These are phyloP conservation scores for slime mould (Dictyostelium discoideum) DNA, from an alignment of 78 protist genomes.

Conservation along the genomic window DNA sequence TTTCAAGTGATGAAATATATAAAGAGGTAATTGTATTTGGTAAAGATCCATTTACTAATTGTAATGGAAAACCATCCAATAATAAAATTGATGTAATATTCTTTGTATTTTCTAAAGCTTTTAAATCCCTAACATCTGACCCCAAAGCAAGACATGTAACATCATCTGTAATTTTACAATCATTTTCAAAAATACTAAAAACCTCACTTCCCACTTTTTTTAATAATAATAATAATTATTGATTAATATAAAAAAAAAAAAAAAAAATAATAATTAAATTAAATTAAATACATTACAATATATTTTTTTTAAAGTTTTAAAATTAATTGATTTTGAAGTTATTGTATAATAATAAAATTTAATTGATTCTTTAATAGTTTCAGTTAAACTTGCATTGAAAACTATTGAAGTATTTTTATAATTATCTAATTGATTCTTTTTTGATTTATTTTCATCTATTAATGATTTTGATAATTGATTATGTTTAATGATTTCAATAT, in stretches of 20 bases:
- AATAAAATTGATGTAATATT: not conserved
- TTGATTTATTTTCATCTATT: not conserved
- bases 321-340: not conserved
- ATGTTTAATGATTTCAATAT: not conserved
- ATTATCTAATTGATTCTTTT: not conserved
- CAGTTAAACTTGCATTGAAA: not conserved
- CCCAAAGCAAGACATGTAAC: not conserved
- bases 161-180: not conserved
- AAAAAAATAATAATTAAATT: too few relatives aligned
- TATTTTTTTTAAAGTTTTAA: not conserved
- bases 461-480: not conserved
- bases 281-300: not conserved
- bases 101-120: not conserved
- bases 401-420: not conserved
- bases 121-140: not conserved
- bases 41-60: not conserved
- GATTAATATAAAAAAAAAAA: too few relatives aligned
- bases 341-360: not conserved
- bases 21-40: not conserved
- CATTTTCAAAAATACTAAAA: not conserved
- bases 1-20: not conserved
- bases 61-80: not conserved
- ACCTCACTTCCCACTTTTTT: not conserved
- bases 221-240: too few relatives aligned
- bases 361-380: not conserved